A percentile compares a stretch with the other conserved stretches of the same genome.
Conservation (phyloP, 78 protist species). For the Neovahlkampfia damariscottae region DNA sequence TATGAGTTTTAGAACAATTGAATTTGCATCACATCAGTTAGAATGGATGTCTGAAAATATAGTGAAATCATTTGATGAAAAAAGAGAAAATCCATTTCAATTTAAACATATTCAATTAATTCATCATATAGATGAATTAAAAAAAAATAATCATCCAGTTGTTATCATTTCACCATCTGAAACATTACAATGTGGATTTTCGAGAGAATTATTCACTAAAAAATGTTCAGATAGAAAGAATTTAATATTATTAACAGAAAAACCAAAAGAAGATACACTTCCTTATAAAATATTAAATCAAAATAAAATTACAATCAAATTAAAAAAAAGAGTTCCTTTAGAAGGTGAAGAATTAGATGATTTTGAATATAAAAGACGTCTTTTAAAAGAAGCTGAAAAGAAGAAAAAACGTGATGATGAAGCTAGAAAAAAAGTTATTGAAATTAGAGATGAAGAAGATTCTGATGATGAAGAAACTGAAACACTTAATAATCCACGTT, state of each 20-base stretch:
- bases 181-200: background rate
- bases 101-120: background rate
- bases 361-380: too few species aligned
- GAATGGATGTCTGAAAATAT: conserved; percentile 64
- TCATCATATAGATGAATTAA: background rate
- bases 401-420: background rate
- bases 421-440: background rate
- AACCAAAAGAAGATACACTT: background rate
- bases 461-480: background rate
- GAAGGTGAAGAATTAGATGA: background rate
- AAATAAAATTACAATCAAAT: background rate
- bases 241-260: background rate
- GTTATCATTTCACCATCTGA: background rate
- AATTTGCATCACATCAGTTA: conserved; percentile 41
- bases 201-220: background rate
- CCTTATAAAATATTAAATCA: background rate
- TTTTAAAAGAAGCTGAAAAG: too few species aligned
- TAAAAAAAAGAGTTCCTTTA: background rate
- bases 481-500: background rate
- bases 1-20: conserved; percentile 28
- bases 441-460: background rate
- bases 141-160: background rate
- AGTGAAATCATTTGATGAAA: background rate
- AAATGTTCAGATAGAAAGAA: background rate
- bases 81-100: conserved; percentile 15